Conservation (phyloP, 495 filamentous ascomycete genomes). For the Aspergillus homomorphus region DNA sequence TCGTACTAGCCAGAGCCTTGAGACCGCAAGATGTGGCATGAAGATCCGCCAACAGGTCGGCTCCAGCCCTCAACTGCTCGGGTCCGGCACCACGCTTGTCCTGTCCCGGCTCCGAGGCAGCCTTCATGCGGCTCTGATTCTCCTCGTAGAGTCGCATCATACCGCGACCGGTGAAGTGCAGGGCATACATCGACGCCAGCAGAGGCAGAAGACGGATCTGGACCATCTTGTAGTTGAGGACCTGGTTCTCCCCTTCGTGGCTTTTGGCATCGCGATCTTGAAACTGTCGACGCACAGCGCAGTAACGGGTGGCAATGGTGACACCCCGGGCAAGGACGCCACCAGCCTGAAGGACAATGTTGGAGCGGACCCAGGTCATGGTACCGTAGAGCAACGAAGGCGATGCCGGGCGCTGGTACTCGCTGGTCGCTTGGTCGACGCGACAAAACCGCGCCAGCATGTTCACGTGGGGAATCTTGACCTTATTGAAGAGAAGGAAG, state of each 20-base stretch:
- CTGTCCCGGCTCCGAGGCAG: slow-evolving; percentile 33
- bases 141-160: slow-evolving; percentile 66
- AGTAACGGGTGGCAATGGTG: slow-evolving; percentile 71
- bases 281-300: slow-evolving; percentile 66
- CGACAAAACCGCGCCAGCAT: slow-evolving; percentile 66
- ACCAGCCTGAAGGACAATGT: slow-evolving; percentile 66
- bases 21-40: slow-evolving; percentile 72
- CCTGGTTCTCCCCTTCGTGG: slow-evolving; percentile 60
- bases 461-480: slow-evolving; percentile 64
- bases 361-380: slow-evolving; percentile 68
- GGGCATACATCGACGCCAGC: slow-evolving; percentile 68
- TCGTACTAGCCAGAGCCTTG: slow-evolving; percentile 65
- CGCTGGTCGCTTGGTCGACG: slow-evolving; percentile 58
- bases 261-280: slow-evolving; percentile 60
- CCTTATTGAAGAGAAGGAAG: slow-evolving; percentile 67
- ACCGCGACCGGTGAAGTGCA: slow-evolving; percentile 68
- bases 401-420: slow-evolving; percentile 61
- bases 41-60: slow-evolving; percentile 66
- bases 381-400: slow-evolving; percentile 68
- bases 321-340: slow-evolving; percentile 68
- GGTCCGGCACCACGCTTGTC: slow-evolving; percentile 58
- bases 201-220: slow-evolving; percentile 67
- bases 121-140: slow-evolving; percentile 62
- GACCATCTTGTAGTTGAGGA: slow-evolving; percentile 76
- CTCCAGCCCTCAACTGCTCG: slow-evolving; percentile 60